Percentiles rank a stretch among this genome's conserved stretches.
Conservation (phyloP, 2,329 filamentous ascomycete genomes). For the Botrytis porri region DNA sequence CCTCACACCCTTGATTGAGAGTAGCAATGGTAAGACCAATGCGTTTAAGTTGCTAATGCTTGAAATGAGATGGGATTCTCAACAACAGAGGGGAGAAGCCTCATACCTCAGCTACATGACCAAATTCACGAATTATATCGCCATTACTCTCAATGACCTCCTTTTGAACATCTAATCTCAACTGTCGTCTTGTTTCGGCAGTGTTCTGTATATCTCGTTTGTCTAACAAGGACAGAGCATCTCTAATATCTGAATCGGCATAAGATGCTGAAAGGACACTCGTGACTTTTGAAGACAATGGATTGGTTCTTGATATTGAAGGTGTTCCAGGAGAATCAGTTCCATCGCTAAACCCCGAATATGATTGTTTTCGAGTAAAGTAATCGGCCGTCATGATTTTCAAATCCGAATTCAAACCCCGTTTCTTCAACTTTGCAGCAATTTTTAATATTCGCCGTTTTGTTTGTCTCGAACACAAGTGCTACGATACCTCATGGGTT, state of each 20-base stretch:
- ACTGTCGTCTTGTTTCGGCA: constrained; percentile 71
- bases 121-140: constrained; percentile 83
- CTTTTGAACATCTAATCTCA: constrained; percentile 81
- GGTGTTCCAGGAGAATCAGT: constrained; percentile 29
- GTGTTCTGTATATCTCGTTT: constrained; percentile 68
- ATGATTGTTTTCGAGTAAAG: constrained; percentile 27
- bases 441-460: not conserved
- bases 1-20: constrained; percentile 74
- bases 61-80: constrained; percentile 32
- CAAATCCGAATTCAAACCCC: not conserved
- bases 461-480: constrained; percentile 4
- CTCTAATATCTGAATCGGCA: constrained; percentile 85
- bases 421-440: not conserved
- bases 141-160: constrained; percentile 93
- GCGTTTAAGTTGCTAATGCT: constrained; percentile 71
- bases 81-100: not conserved
- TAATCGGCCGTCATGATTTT: constrained; percentile 34
- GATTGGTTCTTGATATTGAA: constrained; percentile 46
- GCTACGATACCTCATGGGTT: not conserved
- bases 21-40: constrained; percentile 76
- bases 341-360: constrained; percentile 29
- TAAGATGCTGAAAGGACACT: constrained; percentile 88
- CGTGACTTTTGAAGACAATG: constrained; percentile 77
- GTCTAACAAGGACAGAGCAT: constrained; percentile 78
- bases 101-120: constrained; percentile 76